Percentiles rank a stretch among this genome's conserved stretches.
Evolutionary conservation across 495 filamentous ascomycete genomes (phyloP).

Genomic region (Polyplosphaeria fusca): DNA sequence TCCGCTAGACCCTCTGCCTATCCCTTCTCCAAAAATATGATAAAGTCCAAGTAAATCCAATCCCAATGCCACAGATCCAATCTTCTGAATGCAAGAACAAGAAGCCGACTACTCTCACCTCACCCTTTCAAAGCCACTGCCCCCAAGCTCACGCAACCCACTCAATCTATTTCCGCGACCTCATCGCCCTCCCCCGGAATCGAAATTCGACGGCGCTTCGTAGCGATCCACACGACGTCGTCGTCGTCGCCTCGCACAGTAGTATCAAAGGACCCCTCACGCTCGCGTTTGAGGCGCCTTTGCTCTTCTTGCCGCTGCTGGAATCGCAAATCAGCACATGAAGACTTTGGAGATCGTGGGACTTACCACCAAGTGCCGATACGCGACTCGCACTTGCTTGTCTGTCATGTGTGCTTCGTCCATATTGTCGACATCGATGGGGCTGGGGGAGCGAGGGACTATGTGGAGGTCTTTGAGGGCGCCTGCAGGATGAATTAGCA

Average conservation of each 20-base stretch:
- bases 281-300: constrained; percentile 1
- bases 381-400: not conserved
- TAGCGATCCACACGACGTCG: not conserved
- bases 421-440: not conserved
- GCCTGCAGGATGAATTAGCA: constrained; percentile 3
- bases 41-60: too few species aligned
- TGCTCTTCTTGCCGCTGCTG: not conserved
- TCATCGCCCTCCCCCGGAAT: not conserved
- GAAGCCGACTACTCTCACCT: too few species aligned
- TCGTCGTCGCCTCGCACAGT: not conserved
- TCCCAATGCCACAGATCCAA: too few species aligned
- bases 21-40: too few species aligned
- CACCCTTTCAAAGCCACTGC: too few species aligned
- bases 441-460: constrained; percentile 4
- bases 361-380: not conserved
- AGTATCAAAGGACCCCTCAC: not conserved
- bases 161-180: too few species aligned
- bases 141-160: too few species aligned
- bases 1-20: too few species aligned
- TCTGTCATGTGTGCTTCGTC: not conserved
- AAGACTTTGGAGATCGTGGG: not conserved
- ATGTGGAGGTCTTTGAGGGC: constrained; percentile 5
- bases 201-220: not conserved
- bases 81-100: too few species aligned
- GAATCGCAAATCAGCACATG: not conserved